Base-by-base conservation (phyloP, 768 basidiomycete genomes). In the Mycena belliarum region DNA sequence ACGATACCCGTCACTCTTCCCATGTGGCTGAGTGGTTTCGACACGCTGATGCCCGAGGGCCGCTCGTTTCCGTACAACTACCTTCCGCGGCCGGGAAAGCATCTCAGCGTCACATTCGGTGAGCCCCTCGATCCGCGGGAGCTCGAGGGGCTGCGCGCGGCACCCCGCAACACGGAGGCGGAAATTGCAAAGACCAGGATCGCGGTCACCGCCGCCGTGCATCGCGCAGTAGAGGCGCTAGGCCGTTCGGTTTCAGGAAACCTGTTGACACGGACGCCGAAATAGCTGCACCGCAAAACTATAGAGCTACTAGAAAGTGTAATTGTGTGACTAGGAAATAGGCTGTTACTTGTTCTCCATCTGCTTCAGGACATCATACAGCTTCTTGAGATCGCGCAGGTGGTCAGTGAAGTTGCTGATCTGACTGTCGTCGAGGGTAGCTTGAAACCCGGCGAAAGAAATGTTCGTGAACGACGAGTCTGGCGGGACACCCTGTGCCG, bases 21-120 rank as follows among this genome's bases (percentile, higher is more conserved):
- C 2, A 91, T 97, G 81, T 98, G 93, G 93, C 76, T 98, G 14
- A 88, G 89, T n/a, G 87, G 88, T 82, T 97, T 95, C 63, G 91
- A 98, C 66, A 78, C 84, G 61, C 76, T 97, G 18, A 95, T 98
- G 94, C 91, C 93, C 41, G 94, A 93, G 72, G 84, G 87, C 28
- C 85, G 95, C 20, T 65, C 76, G 2, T 88, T 83, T 65, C 94
- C 93, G 4, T 82, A 79, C 76, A 91, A 88, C 60, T 87, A 81
- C 69, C 55, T 89, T 64, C 85, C 95, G 38, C 78, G 83, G 59
- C 69, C 79, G 29, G 79, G 91, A 60, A 75, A 83, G 14, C 75
- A 75, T 33, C 77, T 97, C 33, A 84, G 84, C 63, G 80, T 98
- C 50, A 87, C 90, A 0, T 89, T 96, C 65, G 95, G 95, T 21